A percentile compares a stretch with the other conserved stretches of the same genome.
Conservation (phyloP, 768 basidiomycete genomes). For the Suillus fuscotomentosus region DNA sequence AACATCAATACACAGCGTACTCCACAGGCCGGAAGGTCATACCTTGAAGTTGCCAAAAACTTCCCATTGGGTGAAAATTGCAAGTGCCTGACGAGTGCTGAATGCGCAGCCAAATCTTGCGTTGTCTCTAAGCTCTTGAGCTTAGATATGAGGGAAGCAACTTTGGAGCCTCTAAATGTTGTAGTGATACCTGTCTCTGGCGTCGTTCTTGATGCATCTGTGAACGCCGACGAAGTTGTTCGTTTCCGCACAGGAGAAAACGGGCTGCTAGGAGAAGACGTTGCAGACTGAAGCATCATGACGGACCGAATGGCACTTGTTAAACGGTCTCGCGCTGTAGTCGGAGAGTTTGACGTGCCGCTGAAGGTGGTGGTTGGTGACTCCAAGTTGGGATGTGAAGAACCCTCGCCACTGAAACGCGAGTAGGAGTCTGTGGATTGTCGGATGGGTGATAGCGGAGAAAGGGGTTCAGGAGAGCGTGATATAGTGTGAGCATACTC, state of each 20-base stretch:
- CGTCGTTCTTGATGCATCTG: neutral
- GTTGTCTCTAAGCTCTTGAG: slow-evolving; percentile 52
- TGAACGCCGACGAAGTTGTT: slow-evolving; percentile 33
- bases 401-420: neutral
- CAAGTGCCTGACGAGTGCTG: slow-evolving; percentile 66
- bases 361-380: neutral
- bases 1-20: neutral
- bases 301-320: slow-evolving; percentile 37
- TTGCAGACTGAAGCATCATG: slow-evolving; percentile 33
- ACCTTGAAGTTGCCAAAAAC: slow-evolving; percentile 74
- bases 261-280: slow-evolving; percentile 5
- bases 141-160: slow-evolving; percentile 54
- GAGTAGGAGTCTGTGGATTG: slow-evolving; percentile 5
- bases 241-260: slow-evolving; percentile 31
- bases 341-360: neutral
- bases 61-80: slow-evolving; percentile 78
- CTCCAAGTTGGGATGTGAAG: neutral
- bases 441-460: slow-evolving; percentile 5
- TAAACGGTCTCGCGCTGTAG: slow-evolving; percentile 24
- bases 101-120: slow-evolving; percentile 62
- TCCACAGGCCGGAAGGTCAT: slow-evolving; percentile 10
- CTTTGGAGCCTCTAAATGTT: slow-evolving; percentile 47
- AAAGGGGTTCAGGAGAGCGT: slow-evolving; percentile 4
- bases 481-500: slow-evolving; percentile 1
- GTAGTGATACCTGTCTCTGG: slow-evolving; percentile 14